Percentiles rank a stretch among this genome's conserved stretches.
Conservation (phyloP, 148 eudicot genomes). For the Rheum nobile region DNA sequence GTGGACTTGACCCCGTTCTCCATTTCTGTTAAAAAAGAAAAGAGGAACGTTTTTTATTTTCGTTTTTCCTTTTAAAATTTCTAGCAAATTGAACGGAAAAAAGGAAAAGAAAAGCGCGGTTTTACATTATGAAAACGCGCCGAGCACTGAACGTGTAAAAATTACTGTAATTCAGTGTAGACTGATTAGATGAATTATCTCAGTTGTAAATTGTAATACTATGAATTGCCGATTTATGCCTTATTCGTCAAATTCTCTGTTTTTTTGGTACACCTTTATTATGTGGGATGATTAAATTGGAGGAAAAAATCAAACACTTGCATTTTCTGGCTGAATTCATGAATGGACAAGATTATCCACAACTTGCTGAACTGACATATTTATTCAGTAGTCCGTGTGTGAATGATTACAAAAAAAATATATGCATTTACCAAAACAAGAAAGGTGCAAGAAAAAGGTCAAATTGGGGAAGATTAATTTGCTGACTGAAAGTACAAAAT, state of each 20-base stretch:
- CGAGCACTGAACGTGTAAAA: not conserved
- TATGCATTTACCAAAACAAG: not conserved
- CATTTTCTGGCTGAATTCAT: too few relatives aligned
- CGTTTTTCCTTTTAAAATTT: not conserved
- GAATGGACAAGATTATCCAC: not conserved
- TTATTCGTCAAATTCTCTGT: too few relatives aligned
- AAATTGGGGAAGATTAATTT: not conserved
- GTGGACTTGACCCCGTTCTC: not conserved
- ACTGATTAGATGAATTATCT: not conserved
- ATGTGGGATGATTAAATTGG: too few relatives aligned
- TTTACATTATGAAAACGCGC: not conserved
- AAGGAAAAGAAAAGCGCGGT: too few relatives aligned
- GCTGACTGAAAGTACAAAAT: not conserved
- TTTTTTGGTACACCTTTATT: too few relatives aligned
- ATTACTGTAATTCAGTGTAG: not conserved
- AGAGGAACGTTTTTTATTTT: not conserved
- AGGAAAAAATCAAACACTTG: too few relatives aligned
- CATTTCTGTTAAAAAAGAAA: not conserved
- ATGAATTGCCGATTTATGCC: too few relatives aligned
- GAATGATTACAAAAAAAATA: not conserved
- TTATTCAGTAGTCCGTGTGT: not conserved
- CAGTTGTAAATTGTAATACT: too few relatives aligned
- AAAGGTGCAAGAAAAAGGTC: not conserved
- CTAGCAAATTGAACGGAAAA: not conserved
- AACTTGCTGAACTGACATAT: not conserved